Percentiles rank a stretch among this genome's conserved stretches.
These are phyloP conservation scores for Pelargonium citronellum DNA, from an alignment of 441 rosid genomes.

Conservation along the genomic window DNA sequence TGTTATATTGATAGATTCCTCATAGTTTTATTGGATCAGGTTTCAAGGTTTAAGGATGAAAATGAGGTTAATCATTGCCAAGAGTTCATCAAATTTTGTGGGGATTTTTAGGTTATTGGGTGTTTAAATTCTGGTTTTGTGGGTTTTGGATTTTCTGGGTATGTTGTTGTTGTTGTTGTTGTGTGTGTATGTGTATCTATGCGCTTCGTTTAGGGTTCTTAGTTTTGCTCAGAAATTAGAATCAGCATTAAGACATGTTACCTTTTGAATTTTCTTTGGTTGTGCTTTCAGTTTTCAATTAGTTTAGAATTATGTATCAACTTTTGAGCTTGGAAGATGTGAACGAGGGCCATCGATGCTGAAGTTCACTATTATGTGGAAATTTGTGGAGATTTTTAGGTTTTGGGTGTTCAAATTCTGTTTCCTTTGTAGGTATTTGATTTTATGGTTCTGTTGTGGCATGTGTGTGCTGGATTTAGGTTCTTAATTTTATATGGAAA, in stretches of 20 bases:
- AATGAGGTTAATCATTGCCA: slow-evolving; percentile 9
- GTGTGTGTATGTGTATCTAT: too few relatives aligned
- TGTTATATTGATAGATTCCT: too few relatives aligned
- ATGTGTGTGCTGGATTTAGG: neutral
- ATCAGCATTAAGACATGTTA: too few relatives aligned
- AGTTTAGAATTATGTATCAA: neutral
- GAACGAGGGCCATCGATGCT: slow-evolving; percentile 6
- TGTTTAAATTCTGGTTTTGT: too few relatives aligned
- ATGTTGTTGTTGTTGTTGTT: too few relatives aligned
- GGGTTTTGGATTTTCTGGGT: neutral
- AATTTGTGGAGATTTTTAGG: too few relatives aligned
- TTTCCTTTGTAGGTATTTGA: neutral
- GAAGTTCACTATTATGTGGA: slow-evolving; percentile 4
- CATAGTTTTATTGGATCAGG: neutral
- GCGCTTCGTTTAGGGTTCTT: too few relatives aligned
- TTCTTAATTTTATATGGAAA: neutral
- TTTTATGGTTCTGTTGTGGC: neutral
- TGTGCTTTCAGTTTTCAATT: neutral
- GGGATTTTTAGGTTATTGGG: too few relatives aligned
- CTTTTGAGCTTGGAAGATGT: slow-evolving; percentile 16
- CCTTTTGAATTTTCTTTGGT: neutral
- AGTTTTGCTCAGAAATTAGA: too few relatives aligned
- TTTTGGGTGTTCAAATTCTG: too few relatives aligned
- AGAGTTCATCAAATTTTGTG: slow-evolving; percentile 1
- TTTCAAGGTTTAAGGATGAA: slow-evolving; percentile 15